phyloP scores from a whole-genome alignment of 345 rosid species.

The Murraya paniculata region DNA sequence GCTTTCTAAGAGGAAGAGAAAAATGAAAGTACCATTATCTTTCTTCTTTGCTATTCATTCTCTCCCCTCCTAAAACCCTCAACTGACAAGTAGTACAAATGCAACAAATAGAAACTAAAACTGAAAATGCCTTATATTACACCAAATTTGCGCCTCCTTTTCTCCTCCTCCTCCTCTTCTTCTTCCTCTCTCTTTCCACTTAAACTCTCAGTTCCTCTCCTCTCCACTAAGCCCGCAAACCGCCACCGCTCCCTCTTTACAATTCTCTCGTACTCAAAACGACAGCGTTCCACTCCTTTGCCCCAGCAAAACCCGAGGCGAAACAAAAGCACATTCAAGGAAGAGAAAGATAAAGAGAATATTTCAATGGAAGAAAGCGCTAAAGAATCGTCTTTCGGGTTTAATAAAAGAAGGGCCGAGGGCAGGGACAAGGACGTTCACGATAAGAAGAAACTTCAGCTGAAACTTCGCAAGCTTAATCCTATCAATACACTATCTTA shows the following conservation, averaged over 20 bases:
- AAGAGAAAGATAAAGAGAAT: neutral
- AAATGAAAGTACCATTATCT: neutral
- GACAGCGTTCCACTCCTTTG: slow-evolving; percentile 33
- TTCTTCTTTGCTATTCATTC: no score
- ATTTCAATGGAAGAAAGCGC: slow-evolving; percentile 38
- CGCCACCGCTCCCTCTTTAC: slow-evolving; percentile 29
- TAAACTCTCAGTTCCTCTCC: slow-evolving; percentile 10
- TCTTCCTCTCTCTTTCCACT: slow-evolving; percentile 13
- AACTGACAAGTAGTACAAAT: neutral
- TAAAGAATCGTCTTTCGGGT: slow-evolving; percentile 43
- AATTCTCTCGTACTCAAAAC: slow-evolving; percentile 36
- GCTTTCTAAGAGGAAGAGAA: neutral
- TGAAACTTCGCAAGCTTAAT: slow-evolving; percentile 66
- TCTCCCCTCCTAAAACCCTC: slow-evolving; percentile 10
- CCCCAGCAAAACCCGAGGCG: slow-evolving; percentile 28
- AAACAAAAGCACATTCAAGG: slow-evolving; percentile 28
- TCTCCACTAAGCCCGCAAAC: slow-evolving; percentile 26
- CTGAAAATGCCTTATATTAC: slow-evolving; percentile 37
- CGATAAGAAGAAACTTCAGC: slow-evolving; percentile 66
- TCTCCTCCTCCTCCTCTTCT: slow-evolving; percentile 40
- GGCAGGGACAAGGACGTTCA: slow-evolving; percentile 57
- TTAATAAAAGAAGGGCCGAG: slow-evolving; percentile 81
- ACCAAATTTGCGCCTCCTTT: slow-evolving; percentile 44
- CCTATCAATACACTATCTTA: slow-evolving; percentile 85
- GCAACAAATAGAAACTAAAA: neutral